Base-by-base conservation (phyloP, 129 eudicot species). In the Artemisia tridentata region DNA sequence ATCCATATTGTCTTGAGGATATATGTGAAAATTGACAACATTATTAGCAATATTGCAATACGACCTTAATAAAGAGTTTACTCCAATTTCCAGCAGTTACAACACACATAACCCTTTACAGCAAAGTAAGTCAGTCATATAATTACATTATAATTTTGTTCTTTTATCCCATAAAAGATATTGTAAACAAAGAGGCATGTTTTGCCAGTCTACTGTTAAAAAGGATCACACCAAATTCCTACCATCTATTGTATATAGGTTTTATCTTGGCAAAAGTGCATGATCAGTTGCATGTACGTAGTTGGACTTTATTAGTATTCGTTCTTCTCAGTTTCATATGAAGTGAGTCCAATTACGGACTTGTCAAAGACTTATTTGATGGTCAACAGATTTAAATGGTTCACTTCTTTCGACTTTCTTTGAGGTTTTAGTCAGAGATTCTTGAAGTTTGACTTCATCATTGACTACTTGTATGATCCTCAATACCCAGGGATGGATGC, bases 401-500 rank as follows among this genome's bases (percentile, higher is more conserved):
- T 31, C 41, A 31, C 5, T 31, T 31, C 7, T 31, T 31, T 31
- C 41, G 7, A 8, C 7, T 31, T 31, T 49, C 54, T 34, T 34
- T 34, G 43, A 34, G 43, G 43, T 34, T 34, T 34, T 34, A 34
- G 6, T 34, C 7, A 31, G 41, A 31, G 41, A 31, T 31, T 31
- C 41, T 31, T 31, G 41, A 31, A 31, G 41, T 31, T 31, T 31
- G 41, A 34, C 43, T 34, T 34, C 43, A 34, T 34, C 8, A 34
- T 31, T 31, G 41, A 31, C 0, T 4, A 31, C 7, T 31, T n/a
- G 12, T 63, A 17, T 52, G 27, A 45, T 23, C 21, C 19, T 77
- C 71, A 93, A 67, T 93, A 93, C 20, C 74, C 87, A 56, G 98
- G 98, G 76, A 93, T 93, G 52, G 95, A 71, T 48, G 98, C 86